Evolutionary conservation across 768 basidiomycete genomes (phyloP).

Genomic region (Pisolithus sp.): DNA sequence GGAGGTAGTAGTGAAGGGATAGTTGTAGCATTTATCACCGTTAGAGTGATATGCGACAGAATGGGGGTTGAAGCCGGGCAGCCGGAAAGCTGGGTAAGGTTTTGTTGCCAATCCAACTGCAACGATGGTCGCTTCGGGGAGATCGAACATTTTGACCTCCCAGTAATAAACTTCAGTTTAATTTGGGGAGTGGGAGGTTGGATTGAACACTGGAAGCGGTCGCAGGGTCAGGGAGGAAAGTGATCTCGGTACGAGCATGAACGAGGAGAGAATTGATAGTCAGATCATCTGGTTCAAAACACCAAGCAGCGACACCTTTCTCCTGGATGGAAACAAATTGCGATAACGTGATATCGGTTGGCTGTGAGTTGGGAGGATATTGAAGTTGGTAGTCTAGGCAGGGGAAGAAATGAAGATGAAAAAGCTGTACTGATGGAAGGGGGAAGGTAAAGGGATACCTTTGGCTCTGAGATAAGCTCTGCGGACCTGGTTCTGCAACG

Average conservation of each 20-base stretch:
- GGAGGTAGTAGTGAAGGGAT: slow-evolving; percentile 81
- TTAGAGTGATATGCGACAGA: slow-evolving; percentile 95
- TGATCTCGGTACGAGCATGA: slow-evolving; percentile 93
- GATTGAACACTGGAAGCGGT: slow-evolving; percentile 94
- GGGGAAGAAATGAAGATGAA: slow-evolving; percentile 1
- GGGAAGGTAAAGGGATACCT: slow-evolving; percentile 44
- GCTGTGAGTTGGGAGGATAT: slow-evolving; percentile 93
- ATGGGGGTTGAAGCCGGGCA: slow-evolving; percentile 79
- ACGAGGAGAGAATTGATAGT: slow-evolving; percentile 88
- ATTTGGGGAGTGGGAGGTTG: slow-evolving; percentile 91
- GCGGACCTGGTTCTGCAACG: slow-evolving; percentile 56
- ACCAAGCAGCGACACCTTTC: slow-evolving; percentile 99
- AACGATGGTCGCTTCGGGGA: slow-evolving; percentile 81
- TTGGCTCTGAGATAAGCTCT: slow-evolving; percentile 79
- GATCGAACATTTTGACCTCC: slow-evolving; percentile 99
- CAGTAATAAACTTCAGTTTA: slow-evolving; percentile 99
- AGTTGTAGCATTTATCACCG: slow-evolving; percentile 96
- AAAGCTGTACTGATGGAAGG: slow-evolving; percentile 4
- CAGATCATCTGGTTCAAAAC: slow-evolving; percentile 98
- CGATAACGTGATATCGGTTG: slow-evolving; percentile 96
- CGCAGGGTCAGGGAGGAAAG: slow-evolving; percentile 93
- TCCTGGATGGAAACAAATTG: slow-evolving; percentile 99
- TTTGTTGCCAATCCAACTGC: slow-evolving; percentile 94
- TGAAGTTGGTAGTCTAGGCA: slow-evolving; percentile 71
- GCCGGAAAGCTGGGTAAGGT: slow-evolving; percentile 90